phyloP scores from a whole-genome alignment of 108 stramenopile species.

The Pelagomonas calceolata region DNA sequence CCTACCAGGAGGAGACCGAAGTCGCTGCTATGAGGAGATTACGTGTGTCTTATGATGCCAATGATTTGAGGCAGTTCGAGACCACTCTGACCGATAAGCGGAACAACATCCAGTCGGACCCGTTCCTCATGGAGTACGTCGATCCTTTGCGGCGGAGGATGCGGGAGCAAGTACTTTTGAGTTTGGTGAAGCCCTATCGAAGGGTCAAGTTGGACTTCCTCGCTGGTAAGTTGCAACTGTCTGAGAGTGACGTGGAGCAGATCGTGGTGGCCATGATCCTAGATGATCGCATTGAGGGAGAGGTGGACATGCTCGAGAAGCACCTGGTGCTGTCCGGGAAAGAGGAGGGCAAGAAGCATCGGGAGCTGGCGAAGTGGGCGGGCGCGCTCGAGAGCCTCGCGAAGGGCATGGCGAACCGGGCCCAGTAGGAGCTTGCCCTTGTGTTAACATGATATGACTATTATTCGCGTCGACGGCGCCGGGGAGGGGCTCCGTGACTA shows the following conservation, averaged over 20 bases:
- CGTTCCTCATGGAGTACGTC: conserved; percentile 41
- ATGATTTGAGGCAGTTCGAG: conserved; percentile 40
- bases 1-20: conserved; percentile 42
- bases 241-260: conserved; percentile 22
- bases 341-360: too few species aligned
- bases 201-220: conserved; percentile 31
- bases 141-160: conserved; percentile 36
- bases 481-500: too few species aligned
- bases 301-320: too few species aligned
- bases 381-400: too few species aligned
- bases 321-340: too few species aligned
- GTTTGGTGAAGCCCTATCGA: conserved; percentile 32
- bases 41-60: conserved; percentile 39
- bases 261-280: conserved; percentile 23
- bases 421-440: too few species aligned
- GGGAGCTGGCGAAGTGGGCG: too few species aligned
- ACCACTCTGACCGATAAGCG: conserved; percentile 25
- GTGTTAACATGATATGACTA: too few species aligned
- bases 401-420: too few species aligned
- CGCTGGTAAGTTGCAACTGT: conserved; percentile 26
- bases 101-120: conserved; percentile 31
- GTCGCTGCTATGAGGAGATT: conserved; percentile 46
- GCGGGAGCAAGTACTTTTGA: conserved; percentile 38
- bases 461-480: too few species aligned
- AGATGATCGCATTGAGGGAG: too few species aligned